These are phyloP conservation scores for Chondrus crispus DNA, from an alignment of 23 red algal species.

Conservation along the genomic window DNA sequence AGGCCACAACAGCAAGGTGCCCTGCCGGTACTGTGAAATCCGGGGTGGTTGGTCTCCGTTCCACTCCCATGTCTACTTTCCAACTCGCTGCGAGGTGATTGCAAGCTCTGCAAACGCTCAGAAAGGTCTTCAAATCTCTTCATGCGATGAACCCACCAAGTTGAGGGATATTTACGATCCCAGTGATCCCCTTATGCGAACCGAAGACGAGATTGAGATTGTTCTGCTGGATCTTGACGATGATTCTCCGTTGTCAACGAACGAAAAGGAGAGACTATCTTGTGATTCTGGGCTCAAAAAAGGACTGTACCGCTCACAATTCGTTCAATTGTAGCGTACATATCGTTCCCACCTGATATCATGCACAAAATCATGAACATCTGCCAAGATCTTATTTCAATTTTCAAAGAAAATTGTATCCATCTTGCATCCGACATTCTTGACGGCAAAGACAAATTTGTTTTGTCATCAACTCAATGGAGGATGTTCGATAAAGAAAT, in stretches of 20 bases:
- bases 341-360: background rate
- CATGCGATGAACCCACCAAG: no score
- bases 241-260: no score
- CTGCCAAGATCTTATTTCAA: background rate
- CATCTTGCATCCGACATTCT: background rate
- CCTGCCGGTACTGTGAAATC: background rate
- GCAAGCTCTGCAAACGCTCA: no score
- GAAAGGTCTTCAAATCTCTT: no score
- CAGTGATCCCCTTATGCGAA: no score
- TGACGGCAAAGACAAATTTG: background rate
- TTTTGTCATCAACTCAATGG: background rate
- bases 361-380: background rate
- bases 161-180: no score
- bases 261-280: no score
- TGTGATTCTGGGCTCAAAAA: no score
- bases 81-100: no score
- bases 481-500: background rate
- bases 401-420: background rate
- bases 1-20: background rate
- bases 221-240: no score
- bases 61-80: background rate
- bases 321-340: background rate
- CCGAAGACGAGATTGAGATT: no score
- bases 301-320: background rate
- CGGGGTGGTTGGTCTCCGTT: background rate